A percentile compares a stretch with the other conserved stretches of the same genome.
phyloP scores from a whole-genome alignment of 768 basidiomycete species.

The Phlebiopsis gigantea region DNA sequence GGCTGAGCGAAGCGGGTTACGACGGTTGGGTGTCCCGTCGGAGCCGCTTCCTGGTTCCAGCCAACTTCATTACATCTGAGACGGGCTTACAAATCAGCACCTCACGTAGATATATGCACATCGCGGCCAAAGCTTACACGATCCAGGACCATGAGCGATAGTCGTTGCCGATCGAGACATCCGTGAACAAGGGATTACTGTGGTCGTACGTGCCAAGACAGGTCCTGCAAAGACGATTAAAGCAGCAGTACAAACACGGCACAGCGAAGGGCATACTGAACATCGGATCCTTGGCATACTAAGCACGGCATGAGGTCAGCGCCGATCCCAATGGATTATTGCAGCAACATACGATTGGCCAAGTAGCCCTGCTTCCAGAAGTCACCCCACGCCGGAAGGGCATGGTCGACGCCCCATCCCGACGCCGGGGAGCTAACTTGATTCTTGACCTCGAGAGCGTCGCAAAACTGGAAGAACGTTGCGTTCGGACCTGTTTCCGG shows the following conservation, averaged over 20 bases:
- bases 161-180: constrained; percentile 49
- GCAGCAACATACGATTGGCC: neutral
- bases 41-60: constrained; percentile 33
- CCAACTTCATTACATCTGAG: constrained; percentile 64
- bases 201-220: constrained; percentile 39
- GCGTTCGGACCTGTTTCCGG: constrained; percentile 40
- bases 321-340: too few relatives aligned
- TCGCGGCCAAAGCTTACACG: constrained; percentile 31
- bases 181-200: constrained; percentile 41
- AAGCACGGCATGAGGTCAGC: neutral
- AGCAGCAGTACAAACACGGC: neutral
- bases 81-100: neutral
- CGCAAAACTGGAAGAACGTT: constrained; percentile 51
- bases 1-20: constrained; percentile 47
- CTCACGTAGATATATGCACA: neutral
- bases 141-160: constrained; percentile 69
- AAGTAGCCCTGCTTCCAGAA: constrained; percentile 43
- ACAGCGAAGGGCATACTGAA: constrained; percentile 32
- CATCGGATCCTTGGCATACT: constrained; percentile 3
- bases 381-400: constrained; percentile 48
- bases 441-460: constrained; percentile 55
- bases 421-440: constrained; percentile 37
- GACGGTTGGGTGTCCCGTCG: constrained; percentile 30
- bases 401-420: constrained; percentile 57
- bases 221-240: constrained; percentile 15